Conservation (phyloP, 257 asterid genomes). For the Solanum lignicaule region DNA sequence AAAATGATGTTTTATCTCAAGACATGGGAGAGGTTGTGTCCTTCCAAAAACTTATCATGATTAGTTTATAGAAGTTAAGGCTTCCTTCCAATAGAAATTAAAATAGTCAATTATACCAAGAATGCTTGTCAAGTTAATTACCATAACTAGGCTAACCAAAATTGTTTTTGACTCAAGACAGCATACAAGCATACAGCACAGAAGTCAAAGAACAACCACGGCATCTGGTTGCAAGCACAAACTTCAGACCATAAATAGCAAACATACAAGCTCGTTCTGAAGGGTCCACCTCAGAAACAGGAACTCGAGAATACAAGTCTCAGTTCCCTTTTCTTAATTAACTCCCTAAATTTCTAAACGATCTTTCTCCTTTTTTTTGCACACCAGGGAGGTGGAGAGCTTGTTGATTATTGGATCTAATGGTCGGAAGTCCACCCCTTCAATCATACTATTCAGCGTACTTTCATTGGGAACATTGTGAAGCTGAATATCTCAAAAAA, state of each 20-base stretch:
- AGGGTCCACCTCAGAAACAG: neutral
- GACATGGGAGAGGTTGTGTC: neutral
- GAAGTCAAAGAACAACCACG: neutral
- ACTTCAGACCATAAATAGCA: neutral
- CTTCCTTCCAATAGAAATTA: neutral
- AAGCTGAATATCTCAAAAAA: neutral
- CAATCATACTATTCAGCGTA: neutral
- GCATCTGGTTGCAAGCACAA: neutral
- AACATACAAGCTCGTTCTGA: neutral
- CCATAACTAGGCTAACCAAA: neutral
- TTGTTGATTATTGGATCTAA: neutral
- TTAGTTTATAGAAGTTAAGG: neutral
- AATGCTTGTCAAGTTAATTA: neutral
- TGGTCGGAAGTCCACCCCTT: neutral
- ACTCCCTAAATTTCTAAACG: neutral
- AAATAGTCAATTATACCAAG: neutral
- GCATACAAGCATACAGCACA: neutral
- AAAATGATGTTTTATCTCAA: neutral
- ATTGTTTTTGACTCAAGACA: neutral
- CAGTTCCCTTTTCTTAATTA: neutral
- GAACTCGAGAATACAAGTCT: neutral
- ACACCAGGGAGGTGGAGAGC: neutral
- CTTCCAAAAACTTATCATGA: neutral
- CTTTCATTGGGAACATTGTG: neutral
- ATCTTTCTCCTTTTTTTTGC: neutral